Conservation (phyloP, 2,329 filamentous ascomycete species). For the Lecanicillium sp. region DNA sequence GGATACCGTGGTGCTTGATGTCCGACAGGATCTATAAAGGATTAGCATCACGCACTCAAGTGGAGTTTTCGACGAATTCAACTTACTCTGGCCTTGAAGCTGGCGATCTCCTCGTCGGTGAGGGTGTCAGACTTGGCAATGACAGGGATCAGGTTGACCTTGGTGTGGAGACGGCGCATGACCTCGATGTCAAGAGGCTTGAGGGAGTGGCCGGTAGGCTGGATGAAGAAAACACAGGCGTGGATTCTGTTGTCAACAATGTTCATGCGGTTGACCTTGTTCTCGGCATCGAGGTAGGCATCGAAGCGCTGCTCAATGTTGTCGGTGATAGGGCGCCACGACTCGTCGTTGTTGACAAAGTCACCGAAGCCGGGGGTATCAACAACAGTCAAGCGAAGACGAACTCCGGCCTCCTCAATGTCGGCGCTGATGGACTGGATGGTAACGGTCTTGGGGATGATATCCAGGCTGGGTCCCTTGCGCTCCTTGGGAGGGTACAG, state of each 20-base stretch:
- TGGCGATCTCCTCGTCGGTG: constrained; percentile 89
- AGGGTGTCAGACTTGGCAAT: constrained; percentile 98
- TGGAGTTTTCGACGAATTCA: background rate
- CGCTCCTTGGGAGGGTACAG: constrained; percentile 98
- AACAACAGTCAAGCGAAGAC: constrained; percentile 91
- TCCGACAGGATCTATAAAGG: constrained; percentile 77
- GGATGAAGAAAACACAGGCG: constrained; percentile 98
- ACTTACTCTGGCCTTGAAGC: constrained; percentile 94
- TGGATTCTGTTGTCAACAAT: constrained; percentile 99
- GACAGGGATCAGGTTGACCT: constrained; percentile 99
- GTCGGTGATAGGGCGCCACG: constrained; percentile 97
- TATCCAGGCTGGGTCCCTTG: constrained; percentile 94
- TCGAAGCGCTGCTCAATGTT: constrained; percentile 99
- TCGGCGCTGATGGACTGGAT: constrained; percentile 94
- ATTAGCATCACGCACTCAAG: constrained; percentile 15
- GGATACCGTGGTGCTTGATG: constrained; percentile 94
- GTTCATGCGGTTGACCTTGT: constrained; percentile 99
- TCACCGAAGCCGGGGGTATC: constrained; percentile 98
- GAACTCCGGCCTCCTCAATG: constrained; percentile 97
- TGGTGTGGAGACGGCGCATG: constrained; percentile 98
- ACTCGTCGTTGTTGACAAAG: constrained; percentile 99
- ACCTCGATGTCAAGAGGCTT: constrained; percentile 99
- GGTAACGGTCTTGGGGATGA: constrained; percentile 95
- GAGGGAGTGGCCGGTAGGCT: constrained; percentile 94
- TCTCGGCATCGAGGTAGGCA: constrained; percentile 96